Evolutionary conservation across 495 filamentous ascomycete species (phyloP).

Genomic region (Penicillium pancosmium): DNA sequence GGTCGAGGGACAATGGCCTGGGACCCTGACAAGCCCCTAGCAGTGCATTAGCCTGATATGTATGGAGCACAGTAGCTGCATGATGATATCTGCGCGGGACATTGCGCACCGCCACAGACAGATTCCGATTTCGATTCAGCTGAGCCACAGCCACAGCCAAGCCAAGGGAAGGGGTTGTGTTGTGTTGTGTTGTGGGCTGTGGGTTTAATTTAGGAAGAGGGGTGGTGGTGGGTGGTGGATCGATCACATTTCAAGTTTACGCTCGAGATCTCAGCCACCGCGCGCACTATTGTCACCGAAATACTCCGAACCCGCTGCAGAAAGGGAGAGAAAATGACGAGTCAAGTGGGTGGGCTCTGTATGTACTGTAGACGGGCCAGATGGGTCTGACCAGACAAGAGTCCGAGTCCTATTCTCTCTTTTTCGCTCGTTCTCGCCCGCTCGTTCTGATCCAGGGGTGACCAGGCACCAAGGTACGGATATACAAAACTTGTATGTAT

Average conservation of each 20-base stretch:
- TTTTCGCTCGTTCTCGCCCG: not conserved
- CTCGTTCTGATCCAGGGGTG: constrained; percentile 2
- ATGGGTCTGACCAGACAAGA: constrained; percentile 17
- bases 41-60: not conserved
- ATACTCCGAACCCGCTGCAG: constrained; percentile 16
- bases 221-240: constrained; percentile 6
- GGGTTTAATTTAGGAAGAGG: not conserved
- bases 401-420: no score
- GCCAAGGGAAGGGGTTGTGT: not conserved
- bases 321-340: constrained; percentile 4
- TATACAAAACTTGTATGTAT: not conserved
- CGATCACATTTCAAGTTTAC: constrained; percentile 20
- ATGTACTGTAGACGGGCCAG: not conserved
- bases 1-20: not conserved
- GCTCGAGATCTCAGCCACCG: constrained; percentile 1
- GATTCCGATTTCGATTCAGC: constrained; percentile 3
- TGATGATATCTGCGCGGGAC: constrained; percentile 3
- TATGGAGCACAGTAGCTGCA: not conserved
- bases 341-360: not conserved
- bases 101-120: constrained; percentile 25
- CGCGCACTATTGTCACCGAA: constrained; percentile 19
- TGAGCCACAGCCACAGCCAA: constrained; percentile 20
- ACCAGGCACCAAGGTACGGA: not conserved
- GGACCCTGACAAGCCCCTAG: constrained; percentile 1
- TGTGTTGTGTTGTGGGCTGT: not conserved